Evolutionary conservation across 441 rosid genomes (phyloP).

Genomic region (Erodium texanum): DNA sequence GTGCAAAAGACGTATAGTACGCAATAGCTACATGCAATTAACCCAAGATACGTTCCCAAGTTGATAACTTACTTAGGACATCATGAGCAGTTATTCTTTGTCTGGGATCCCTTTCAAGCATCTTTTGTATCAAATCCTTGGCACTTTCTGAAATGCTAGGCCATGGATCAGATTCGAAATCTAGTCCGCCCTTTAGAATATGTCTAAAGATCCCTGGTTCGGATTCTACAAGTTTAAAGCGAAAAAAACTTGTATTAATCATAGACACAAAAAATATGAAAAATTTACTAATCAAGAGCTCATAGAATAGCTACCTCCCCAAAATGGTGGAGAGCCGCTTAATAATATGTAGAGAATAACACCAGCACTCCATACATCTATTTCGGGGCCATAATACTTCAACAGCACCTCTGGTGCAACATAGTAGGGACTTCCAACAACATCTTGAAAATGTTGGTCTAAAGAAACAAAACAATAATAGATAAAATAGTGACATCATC

Average conservation of each 20-base stretch:
- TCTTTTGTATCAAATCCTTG: constrained; percentile 73
- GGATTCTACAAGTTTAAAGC: constrained; percentile 45
- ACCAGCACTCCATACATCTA: constrained; percentile 99
- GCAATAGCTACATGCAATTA: background rate
- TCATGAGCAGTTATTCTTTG: constrained; percentile 76
- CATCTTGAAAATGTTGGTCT: constrained; percentile 80
- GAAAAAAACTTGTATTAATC: background rate
- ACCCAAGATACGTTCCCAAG: background rate
- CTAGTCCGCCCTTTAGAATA: constrained; percentile 83
- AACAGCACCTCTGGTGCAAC: constrained; percentile 92
- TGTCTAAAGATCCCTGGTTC: constrained; percentile 96
- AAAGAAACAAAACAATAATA: constrained; percentile 9
- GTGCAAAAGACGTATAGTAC: too few relatives aligned
- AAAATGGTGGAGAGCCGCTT: constrained; percentile 91
- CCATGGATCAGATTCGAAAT: constrained; percentile 87
- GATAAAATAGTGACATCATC: background rate
- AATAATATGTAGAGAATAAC: constrained; percentile 81
- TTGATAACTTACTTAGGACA: constrained; percentile 61
- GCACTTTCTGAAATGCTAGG: constrained; percentile 77
- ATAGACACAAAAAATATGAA: background rate
- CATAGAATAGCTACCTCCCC: constrained; percentile 58
- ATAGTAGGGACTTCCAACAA: constrained; percentile 92
- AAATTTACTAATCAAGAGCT: background rate
- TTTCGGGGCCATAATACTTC: constrained; percentile 76
- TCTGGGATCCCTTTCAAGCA: constrained; percentile 80